These are phyloP conservation scores for Epithemia pelagica DNA, from an alignment of 108 stramenopile genomes.

Conservation along the genomic window DNA sequence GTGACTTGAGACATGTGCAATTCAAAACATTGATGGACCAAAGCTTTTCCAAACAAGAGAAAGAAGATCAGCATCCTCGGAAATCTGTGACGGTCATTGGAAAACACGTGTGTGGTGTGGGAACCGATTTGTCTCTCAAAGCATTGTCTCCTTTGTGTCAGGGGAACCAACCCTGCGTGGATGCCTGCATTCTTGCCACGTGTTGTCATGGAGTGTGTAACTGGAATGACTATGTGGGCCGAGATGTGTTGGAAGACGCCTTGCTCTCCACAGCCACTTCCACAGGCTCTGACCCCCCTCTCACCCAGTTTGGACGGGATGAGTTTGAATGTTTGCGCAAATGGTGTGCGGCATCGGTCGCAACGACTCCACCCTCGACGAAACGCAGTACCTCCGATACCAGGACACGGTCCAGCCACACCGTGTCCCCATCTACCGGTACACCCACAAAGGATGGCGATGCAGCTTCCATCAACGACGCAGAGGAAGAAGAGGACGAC, in stretches of 20 bases:
- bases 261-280: constrained; percentile 10
- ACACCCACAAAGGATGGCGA: too few species aligned
- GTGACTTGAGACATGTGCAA: constrained; percentile 75
- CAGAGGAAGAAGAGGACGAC: too few species aligned
- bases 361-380: constrained; percentile 4
- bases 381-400: too few species aligned
- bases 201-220: constrained; percentile 83
- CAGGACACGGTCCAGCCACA: too few species aligned
- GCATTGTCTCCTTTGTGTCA: too few species aligned
- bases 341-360: constrained; percentile 61
- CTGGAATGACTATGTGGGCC: constrained; percentile 76
- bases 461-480: too few species aligned
- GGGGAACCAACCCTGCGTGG: constrained; percentile 16
- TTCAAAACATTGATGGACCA: constrained; percentile 31
- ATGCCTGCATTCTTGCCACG: constrained; percentile 71
- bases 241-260: constrained; percentile 37
- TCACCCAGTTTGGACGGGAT: constrained; percentile 37
- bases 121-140: constrained; percentile 76
- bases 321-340: constrained; percentile 68
- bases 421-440: too few species aligned
- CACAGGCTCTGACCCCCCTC: not conserved
- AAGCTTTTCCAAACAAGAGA: constrained; percentile 1
- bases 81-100: not conserved
- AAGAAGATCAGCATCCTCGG: not conserved
- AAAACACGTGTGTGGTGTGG: constrained; percentile 6